These are phyloP conservation scores for Athelia psychrophila DNA, from an alignment of 1,284 basidiomycete genomes.

Conservation along the genomic window DNA sequence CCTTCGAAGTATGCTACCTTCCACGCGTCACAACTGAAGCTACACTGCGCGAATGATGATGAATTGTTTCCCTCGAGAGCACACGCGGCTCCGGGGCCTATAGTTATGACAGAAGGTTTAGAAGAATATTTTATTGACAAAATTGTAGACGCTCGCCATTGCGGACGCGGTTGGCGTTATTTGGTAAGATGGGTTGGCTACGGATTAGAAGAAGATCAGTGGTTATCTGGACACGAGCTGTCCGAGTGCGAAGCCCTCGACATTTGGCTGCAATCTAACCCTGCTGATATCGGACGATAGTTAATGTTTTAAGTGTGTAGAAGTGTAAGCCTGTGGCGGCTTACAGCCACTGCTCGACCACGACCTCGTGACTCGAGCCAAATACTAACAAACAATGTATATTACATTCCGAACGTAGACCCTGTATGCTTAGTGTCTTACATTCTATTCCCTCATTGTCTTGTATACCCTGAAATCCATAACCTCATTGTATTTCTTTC, in stretches of 20 bases:
- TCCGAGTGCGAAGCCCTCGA: constrained; percentile 11
- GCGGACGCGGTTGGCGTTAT: constrained; percentile 7
- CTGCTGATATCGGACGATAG: too few relatives aligned
- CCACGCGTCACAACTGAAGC: neutral
- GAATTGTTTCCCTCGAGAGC: constrained; percentile 6
- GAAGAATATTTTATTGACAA: constrained; percentile 5
- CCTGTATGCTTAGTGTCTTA: too few relatives aligned
- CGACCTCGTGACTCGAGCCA: too few relatives aligned
- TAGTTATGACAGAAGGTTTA: neutral
- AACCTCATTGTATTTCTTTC: too few relatives aligned
- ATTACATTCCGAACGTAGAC: too few relatives aligned
- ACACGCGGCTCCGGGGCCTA: neutral
- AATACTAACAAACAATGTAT: too few relatives aligned
- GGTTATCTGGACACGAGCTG: constrained; percentile 14
- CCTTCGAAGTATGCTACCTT: neutral
- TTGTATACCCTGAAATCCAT: too few relatives aligned
- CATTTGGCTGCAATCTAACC: constrained; percentile 5
- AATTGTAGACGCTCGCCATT: constrained; percentile 3
- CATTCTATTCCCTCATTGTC: too few relatives aligned
- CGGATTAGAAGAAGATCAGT: constrained; percentile 5
- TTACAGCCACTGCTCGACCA: too few relatives aligned
- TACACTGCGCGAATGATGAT: neutral
- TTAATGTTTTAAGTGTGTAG: too few relatives aligned
- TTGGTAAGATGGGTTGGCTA: constrained; percentile 7
- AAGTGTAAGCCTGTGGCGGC: too few relatives aligned